Conservation (phyloP, 164 flowering plant species). For the Liriodendron chinense region DNA sequence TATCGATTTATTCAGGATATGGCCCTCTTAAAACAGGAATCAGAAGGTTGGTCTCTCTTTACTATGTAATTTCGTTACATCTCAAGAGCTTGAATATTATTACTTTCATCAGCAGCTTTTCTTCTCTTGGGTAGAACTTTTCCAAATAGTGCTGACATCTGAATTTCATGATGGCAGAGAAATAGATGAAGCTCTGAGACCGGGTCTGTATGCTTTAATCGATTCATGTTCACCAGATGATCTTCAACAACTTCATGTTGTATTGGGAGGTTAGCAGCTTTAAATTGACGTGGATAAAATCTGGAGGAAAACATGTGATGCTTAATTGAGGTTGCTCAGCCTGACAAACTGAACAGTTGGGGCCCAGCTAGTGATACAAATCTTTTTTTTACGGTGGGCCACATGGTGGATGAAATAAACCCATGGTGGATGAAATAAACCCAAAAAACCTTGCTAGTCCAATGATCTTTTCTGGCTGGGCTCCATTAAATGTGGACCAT, state of each 20-base stretch:
- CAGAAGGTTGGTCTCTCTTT: conserved; percentile 46
- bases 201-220: conserved; percentile 83
- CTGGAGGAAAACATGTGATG: not conserved
- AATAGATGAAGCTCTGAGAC: conserved; percentile 81
- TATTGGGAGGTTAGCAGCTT: conserved; percentile 63
- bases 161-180: conserved; percentile 47
- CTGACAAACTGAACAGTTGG: not conserved
- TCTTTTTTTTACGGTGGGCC: too few species aligned
- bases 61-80: not conserved
- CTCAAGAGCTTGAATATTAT: not conserved
- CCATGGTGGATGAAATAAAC: not conserved
- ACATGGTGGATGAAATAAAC: not conserved
- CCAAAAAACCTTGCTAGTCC: not conserved
- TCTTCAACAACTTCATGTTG: conserved; percentile 81
- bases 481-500: not conserved
- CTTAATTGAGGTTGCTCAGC: not conserved
- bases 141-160: not conserved
- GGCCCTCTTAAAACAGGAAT: conserved; percentile 73
- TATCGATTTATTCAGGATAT: conserved; percentile 65
- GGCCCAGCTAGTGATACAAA: not conserved
- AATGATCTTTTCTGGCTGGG: not conserved
- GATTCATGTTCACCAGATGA: conserved; percentile 77
- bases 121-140: not conserved
- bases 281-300: not conserved
- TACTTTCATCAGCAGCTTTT: not conserved